phyloP scores from a whole-genome alignment of 2,329 filamentous ascomycete species.

The Paecilomyces niveus region DNA sequence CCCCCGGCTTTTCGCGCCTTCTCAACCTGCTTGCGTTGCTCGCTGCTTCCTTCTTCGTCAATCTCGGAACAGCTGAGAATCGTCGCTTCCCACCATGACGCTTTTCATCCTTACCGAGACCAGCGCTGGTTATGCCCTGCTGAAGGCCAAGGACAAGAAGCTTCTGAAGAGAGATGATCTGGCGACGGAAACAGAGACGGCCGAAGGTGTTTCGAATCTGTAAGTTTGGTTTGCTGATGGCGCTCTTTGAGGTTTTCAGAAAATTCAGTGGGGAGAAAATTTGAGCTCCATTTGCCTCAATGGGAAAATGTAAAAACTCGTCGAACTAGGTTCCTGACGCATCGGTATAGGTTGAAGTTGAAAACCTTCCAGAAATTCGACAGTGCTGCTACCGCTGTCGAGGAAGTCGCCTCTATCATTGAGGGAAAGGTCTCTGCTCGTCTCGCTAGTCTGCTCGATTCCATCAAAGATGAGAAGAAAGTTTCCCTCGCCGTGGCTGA shows the following conservation, averaged over 20 bases:
- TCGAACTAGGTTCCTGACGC: constrained; percentile 16
- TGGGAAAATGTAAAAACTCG: background rate
- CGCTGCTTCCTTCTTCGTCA: constrained; percentile 10
- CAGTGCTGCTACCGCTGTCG: constrained; percentile 79
- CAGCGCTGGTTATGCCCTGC: constrained; percentile 92
- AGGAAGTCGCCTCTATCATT: constrained; percentile 80
- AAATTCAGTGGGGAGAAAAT: background rate
- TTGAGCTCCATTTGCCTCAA: background rate
- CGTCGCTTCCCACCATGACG: constrained; percentile 56
- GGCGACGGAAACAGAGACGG: constrained; percentile 64
- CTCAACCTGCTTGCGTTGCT: constrained; percentile 10
- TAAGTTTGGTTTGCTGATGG: constrained; percentile 43
- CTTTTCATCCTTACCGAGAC: constrained; percentile 92
- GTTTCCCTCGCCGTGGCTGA: constrained; percentile 89
- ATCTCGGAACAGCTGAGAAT: constrained; percentile 17
- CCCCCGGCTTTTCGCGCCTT: constrained; percentile 10
- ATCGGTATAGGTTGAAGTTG: constrained; percentile 66
- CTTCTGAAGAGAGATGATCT: constrained; percentile 82
- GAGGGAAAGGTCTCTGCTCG: constrained; percentile 93
- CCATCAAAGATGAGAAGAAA: constrained; percentile 96
- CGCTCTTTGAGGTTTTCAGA: background rate
- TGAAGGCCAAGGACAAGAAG: constrained; percentile 99
- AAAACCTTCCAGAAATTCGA: constrained; percentile 98
- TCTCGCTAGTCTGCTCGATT: constrained; percentile 72
- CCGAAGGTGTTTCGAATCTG: constrained; percentile 81